Conservation (phyloP, 768 basidiomycete genomes). For the Panus rudis region DNA sequence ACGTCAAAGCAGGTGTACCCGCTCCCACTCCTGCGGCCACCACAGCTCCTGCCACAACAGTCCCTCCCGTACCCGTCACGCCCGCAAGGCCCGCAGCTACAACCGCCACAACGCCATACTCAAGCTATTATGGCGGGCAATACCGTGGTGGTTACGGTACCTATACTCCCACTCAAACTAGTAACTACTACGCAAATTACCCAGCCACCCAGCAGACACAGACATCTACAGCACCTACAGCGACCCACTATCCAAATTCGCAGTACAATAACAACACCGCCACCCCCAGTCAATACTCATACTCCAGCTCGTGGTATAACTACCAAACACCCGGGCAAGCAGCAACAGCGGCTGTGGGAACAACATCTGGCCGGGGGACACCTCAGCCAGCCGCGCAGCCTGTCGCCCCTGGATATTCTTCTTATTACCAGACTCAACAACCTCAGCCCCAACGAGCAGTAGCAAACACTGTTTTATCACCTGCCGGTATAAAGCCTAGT, state of each 20-base stretch:
- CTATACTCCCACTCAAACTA: conserved; percentile 32
- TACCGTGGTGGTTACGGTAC: conserved; percentile 32
- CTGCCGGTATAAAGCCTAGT: conserved; percentile 13
- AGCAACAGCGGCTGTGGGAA: conserved; percentile 18
- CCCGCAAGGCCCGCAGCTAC: conserved; percentile 23
- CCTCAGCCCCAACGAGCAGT: conserved; percentile 39
- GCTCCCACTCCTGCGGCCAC: conserved; percentile 18
- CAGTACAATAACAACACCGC: conserved; percentile 29
- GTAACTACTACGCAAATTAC: conserved; percentile 23
- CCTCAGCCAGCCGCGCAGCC: conserved; percentile 35
- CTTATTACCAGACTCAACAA: conserved; percentile 27
- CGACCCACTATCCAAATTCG: conserved; percentile 31
- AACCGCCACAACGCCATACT: conserved; percentile 18
- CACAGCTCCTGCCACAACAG: conserved; percentile 21
- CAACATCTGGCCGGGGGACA: conserved; percentile 34
- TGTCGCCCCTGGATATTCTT: conserved; percentile 31
- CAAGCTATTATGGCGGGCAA: conserved; percentile 18
- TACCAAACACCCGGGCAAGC: conserved; percentile 29
- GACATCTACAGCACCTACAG: conserved; percentile 7
- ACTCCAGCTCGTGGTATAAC: conserved; percentile 37
- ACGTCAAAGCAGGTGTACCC: conserved; percentile 42
- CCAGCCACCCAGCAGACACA: conserved; percentile 21
- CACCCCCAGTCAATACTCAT: conserved; percentile 33
- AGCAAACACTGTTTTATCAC: conserved; percentile 44
- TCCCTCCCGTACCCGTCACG: conserved; percentile 20